Conservation (phyloP, 2,329 filamentous ascomycete genomes). For the Herpotrichia juniperi region DNA sequence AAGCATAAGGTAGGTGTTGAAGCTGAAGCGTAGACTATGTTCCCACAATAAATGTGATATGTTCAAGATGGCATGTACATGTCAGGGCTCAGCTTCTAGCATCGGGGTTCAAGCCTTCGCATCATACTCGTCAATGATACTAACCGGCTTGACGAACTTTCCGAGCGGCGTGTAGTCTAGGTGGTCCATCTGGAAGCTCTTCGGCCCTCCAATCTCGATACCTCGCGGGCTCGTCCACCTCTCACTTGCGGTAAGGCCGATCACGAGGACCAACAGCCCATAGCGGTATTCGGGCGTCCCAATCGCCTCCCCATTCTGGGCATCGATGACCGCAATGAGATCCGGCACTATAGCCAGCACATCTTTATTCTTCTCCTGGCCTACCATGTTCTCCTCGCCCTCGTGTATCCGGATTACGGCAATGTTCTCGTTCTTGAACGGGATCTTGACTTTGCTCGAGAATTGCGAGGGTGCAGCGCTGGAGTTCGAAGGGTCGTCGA, state of each 20-base stretch:
- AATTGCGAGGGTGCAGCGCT: conserved; percentile 12
- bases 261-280: conserved; percentile 57
- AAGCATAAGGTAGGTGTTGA: conserved; percentile 20
- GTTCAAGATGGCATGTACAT: background rate
- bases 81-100: background rate
- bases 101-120: background rate
- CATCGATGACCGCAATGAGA: conserved; percentile 57
- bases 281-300: conserved; percentile 63
- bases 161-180: conserved; percentile 59
- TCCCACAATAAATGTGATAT: background rate
- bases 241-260: conserved; percentile 62
- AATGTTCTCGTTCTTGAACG: conserved; percentile 78
- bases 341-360: conserved; percentile 58
- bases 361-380: conserved; percentile 44
- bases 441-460: conserved; percentile 63
- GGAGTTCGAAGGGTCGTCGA: background rate
- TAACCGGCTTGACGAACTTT: conserved; percentile 58
- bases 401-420: conserved; percentile 54
- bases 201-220: conserved; percentile 58
- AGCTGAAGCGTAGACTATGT: conserved; percentile 19
- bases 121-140: conserved; percentile 60
- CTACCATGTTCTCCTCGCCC: conserved; percentile 25
- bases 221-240: conserved; percentile 60
- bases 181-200: conserved; percentile 55
- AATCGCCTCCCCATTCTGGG: conserved; percentile 55